Evolutionary conservation across 2,329 filamentous ascomycete species (phyloP).

Genomic region (Hypoxylon sp.): DNA sequence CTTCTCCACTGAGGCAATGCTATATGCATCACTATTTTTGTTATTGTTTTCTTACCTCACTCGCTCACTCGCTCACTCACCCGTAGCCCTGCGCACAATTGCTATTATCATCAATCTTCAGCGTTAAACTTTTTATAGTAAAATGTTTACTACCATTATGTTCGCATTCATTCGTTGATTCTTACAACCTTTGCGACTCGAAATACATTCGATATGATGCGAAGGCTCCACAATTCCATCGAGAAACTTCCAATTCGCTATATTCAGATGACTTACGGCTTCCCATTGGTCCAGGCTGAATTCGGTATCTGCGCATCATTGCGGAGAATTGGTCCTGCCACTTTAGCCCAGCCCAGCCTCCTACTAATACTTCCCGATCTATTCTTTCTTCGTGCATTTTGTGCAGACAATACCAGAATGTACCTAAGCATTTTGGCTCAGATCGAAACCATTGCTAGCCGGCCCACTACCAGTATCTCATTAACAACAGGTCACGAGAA

Average conservation of each 20-base stretch:
- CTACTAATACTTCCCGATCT: conserved; percentile 13
- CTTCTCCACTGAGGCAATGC: conserved; percentile 35
- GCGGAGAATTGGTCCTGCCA: conserved; percentile 29
- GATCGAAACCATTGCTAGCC: conserved; percentile 14
- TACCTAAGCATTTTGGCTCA: conserved; percentile 10
- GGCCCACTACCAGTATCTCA: conserved; percentile 6
- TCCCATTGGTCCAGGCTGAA: conserved; percentile 36
- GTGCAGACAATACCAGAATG: conserved; percentile 14
- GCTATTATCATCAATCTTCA: conserved; percentile 24
- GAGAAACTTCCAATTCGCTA: conserved; percentile 38
- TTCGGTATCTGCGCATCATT: conserved; percentile 42
- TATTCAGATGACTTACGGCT: conserved; percentile 28
- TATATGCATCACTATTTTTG: conserved; percentile 40
- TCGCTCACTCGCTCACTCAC: background rate
- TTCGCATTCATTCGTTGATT: conserved; percentile 10
- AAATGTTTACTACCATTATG: conserved; percentile 19
- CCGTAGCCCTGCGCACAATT: conserved; percentile 25
- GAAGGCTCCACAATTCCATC: conserved; percentile 29
- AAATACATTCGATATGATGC: conserved; percentile 11
- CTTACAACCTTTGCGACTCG: conserved; percentile 8
- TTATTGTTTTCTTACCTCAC: conserved; percentile 12
- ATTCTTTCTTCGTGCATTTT: conserved; percentile 19
- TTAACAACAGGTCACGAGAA: conserved; percentile 16
- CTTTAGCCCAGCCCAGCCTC: conserved; percentile 9
- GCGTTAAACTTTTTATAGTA: conserved; percentile 36